A percentile compares a stretch with the other conserved stretches of the same genome.
Conservation (phyloP, 2,329 filamentous ascomycete genomes). For the Diaporthe velutina region DNA sequence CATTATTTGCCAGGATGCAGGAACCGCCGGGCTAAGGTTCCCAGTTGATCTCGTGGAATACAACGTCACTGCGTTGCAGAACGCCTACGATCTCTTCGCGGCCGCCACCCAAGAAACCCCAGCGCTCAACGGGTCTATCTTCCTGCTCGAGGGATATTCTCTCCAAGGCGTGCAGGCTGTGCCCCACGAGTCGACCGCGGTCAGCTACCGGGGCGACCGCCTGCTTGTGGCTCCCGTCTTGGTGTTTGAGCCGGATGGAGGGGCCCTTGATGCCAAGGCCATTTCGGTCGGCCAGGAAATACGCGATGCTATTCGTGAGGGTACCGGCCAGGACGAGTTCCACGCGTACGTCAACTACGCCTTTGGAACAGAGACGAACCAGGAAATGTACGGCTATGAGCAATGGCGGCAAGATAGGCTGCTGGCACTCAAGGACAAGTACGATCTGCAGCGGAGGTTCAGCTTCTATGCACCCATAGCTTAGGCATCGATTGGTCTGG, state of each 20-base stretch:
- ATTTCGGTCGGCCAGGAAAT: constrained; percentile 52
- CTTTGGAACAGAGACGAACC: constrained; percentile 57
- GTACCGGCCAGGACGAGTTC: constrained; percentile 49
- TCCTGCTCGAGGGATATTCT: constrained; percentile 61
- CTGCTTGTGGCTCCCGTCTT: constrained; percentile 56
- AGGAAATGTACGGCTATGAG: constrained; percentile 62
- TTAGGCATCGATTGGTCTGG: neutral
- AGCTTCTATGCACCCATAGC: constrained; percentile 58
- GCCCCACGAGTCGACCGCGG: constrained; percentile 1
- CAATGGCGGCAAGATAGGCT: constrained; percentile 61
- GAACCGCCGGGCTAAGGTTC: constrained; percentile 14
- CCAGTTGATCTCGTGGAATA: constrained; percentile 40
- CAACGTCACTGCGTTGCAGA: constrained; percentile 50
- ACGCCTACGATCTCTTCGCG: constrained; percentile 52
- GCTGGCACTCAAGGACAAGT: constrained; percentile 59
- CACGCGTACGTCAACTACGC: constrained; percentile 66
- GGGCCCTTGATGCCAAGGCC: constrained; percentile 50
- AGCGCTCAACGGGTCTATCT: constrained; percentile 51
- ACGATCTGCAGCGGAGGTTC: constrained; percentile 60
- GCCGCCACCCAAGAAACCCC: constrained; percentile 46
- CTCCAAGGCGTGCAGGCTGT: constrained; percentile 51
- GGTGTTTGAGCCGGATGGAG: constrained; percentile 50
- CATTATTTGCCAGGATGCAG: constrained; percentile 15
- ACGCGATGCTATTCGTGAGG: constrained; percentile 52
- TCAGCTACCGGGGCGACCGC: constrained; percentile 44